phyloP scores from a whole-genome alignment of 768 basidiomycete species.

The Agrocybe pediades region DNA sequence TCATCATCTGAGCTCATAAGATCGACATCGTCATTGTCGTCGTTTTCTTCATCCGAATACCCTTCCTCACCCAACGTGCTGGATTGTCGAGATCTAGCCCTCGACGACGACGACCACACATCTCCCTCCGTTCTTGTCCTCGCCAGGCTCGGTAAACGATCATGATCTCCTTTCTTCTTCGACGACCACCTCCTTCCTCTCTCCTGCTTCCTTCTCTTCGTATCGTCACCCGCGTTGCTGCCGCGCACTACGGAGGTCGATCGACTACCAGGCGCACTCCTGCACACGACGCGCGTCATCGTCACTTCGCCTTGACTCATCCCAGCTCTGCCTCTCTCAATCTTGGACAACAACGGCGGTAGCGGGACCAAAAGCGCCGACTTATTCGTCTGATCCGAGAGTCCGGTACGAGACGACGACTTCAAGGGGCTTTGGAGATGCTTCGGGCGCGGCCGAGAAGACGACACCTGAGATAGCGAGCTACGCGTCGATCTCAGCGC shows the following conservation, averaged over 20 bases:
- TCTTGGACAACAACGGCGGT: slow-evolving; percentile 36
- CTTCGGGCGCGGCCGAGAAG: slow-evolving; percentile 13
- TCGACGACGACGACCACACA: slow-evolving; percentile 39
- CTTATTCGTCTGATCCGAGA: slow-evolving; percentile 39
- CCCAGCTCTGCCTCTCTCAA: slow-evolving; percentile 36
- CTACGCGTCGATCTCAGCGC: slow-evolving; percentile 37
- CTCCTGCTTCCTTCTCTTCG: slow-evolving; percentile 21
- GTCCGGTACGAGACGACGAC: slow-evolving; percentile 23
- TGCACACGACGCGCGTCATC: slow-evolving; percentile 61
- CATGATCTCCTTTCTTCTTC: slow-evolving; percentile 31
- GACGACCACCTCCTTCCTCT: slow-evolving; percentile 12
- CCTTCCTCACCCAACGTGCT: slow-evolving; percentile 25
- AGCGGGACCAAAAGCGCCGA: slow-evolving; percentile 26
- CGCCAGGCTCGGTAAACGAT: slow-evolving; percentile 61
- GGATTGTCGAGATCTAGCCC: slow-evolving; percentile 28
- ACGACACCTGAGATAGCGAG: slow-evolving; percentile 39
- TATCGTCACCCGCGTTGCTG: slow-evolving; percentile 20
- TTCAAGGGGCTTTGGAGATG: slow-evolving; percentile 5
- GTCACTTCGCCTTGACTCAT: slow-evolving; percentile 44
- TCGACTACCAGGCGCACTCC: slow-evolving; percentile 70
- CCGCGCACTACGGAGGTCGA: slow-evolving; percentile 45
- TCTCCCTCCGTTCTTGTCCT: slow-evolving; percentile 63
- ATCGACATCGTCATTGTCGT: slow-evolving; percentile 16
- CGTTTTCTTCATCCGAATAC: slow-evolving; percentile 24
- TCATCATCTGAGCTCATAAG: slow-evolving; percentile 42